These are phyloP conservation scores for Lasiodiplodia sp. DNA, from an alignment of 2,329 filamentous ascomycete species.

Conservation along the genomic window DNA sequence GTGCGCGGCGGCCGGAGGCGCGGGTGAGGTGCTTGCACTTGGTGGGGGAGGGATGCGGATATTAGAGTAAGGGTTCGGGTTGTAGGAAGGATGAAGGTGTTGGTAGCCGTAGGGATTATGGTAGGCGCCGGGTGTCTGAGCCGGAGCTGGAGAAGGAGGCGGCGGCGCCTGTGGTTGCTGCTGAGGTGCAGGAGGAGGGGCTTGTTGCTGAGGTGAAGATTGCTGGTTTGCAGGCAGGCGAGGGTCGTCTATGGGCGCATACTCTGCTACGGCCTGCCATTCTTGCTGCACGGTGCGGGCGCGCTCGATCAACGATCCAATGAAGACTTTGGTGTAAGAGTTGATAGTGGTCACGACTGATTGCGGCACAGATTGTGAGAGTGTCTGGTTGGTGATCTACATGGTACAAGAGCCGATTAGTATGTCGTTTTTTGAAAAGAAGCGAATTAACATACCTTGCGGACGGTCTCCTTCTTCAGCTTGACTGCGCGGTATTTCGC, in stretches of 20 bases:
- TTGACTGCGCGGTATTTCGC: conserved; percentile 75
- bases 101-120: conserved; percentile 38
- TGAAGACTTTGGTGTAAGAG: conserved; percentile 77
- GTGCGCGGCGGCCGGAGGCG: background rate
- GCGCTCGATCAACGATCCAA: conserved; percentile 76
- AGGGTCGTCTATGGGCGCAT: conserved; percentile 63
- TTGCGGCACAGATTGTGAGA: conserved; percentile 78
- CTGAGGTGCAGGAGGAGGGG: conserved; percentile 15
- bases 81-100: conserved; percentile 20
- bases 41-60: conserved; percentile 25
- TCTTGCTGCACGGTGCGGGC: conserved; percentile 75
- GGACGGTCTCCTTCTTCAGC: conserved; percentile 71
- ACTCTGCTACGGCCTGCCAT: conserved; percentile 65
- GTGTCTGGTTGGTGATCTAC: conserved; percentile 78
- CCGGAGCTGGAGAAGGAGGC: conserved; percentile 40
- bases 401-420: background rate
- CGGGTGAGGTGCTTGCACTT: conserved; percentile 10
- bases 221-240: conserved; percentile 40
- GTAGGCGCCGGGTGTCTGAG: conserved; percentile 34
- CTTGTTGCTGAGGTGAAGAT: conserved; percentile 18
- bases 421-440: background rate
- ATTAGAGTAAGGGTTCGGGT: conserved; percentile 26
- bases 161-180: conserved; percentile 40
- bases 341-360: conserved; percentile 79
- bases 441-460: conserved; percentile 58